A percentile compares a stretch with the other conserved stretches of the same genome.
Evolutionary conservation across 176 grass and related monocot genomes (phyloP).

Genomic region (Phragmites australis): DNA sequence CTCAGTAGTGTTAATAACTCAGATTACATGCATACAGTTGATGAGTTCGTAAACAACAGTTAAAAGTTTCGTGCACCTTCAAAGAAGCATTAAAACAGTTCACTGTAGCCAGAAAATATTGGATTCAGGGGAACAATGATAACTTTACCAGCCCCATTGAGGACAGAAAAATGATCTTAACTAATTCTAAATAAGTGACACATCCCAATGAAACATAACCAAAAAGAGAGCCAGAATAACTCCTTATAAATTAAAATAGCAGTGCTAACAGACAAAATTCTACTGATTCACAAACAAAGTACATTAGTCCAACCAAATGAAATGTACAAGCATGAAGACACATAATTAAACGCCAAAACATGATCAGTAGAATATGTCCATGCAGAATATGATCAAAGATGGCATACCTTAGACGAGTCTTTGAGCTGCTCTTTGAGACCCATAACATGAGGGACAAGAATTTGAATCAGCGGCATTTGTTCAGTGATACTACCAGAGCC

Average conservation of each 20-base stretch:
- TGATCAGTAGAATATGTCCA: conserved; percentile 23
- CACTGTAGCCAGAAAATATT: not conserved
- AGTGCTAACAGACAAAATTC: not conserved
- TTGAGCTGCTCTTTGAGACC: conserved; percentile 84
- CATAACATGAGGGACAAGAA: conserved; percentile 89
- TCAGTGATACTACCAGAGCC: conserved; percentile 57
- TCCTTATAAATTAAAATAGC: not conserved
- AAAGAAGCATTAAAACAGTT: conserved; percentile 12
- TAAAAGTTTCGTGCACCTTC: not conserved
- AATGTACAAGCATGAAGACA: conserved; percentile 11
- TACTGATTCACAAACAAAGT: not conserved
- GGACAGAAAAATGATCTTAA: not conserved
- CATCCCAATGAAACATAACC: not conserved
- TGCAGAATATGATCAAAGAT: conserved; percentile 15
- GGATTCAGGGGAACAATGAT: not conserved
- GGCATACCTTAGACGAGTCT: conserved; percentile 80
- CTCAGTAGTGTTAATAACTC: not conserved
- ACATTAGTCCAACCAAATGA: not conserved
- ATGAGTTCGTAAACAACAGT: not conserved
- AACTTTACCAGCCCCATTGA: not conserved
- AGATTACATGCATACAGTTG: not conserved
- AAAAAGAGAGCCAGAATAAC: not conserved
- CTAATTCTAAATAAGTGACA: not conserved
- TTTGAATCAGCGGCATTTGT: conserved; percentile 83
- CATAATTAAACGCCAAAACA: conserved; percentile 14